Evolutionary conservation across 2,329 filamentous ascomycete genomes (phyloP), one percentile per base, ranked within the genome.

Genomic region (Trichocomaceae sp.): DNA sequence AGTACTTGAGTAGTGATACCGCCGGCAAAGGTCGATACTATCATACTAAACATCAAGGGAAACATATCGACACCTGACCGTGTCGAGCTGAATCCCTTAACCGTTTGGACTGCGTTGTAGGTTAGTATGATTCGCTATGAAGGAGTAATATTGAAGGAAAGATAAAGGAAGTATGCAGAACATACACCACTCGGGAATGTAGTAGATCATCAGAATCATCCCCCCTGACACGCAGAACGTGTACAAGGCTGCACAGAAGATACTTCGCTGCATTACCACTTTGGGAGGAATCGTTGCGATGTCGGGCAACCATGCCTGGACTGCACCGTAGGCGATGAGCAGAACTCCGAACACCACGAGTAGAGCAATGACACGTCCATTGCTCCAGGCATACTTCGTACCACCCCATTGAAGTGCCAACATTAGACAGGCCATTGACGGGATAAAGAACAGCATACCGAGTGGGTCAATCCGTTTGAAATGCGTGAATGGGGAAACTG

Each of bases 171-270:
- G 66, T 70, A 29, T 58, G 50, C n/a, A 64, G 60, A 2, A 74
- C 63, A 13, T 58, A 65, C 10, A 62, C 64, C 50, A 63, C 62
- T 10, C 23, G 23, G 61, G 75, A 0, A 78, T 63, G 59, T 75
- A 77, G 62, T 76, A 78, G 5, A 77, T 58, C 1, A 71, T 49
- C 13, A 73, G 41, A 56, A 74, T 68, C 52, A 69, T 73, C 5
- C 56, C 48, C 5, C 72, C 70, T 4, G 59, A 60, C 19, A 68
- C 59, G 58, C 75, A 67, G 59, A 75, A 69, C 12, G 66, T 62
- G 57, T 66, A 77, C 9, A 66, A 50, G 39, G 60, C 66, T 26
- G 64, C 62, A n/a, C 64, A 62, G 13, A 58, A 64, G 47, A 77
- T 63, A 5, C 64, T 65, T 15, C 73, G 67, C 20, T 71, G 61